Percentiles rank a stretch among this genome's conserved stretches.
Conservation (phyloP, 768 basidiomycete genomes). For the Lactarius vividus region DNA sequence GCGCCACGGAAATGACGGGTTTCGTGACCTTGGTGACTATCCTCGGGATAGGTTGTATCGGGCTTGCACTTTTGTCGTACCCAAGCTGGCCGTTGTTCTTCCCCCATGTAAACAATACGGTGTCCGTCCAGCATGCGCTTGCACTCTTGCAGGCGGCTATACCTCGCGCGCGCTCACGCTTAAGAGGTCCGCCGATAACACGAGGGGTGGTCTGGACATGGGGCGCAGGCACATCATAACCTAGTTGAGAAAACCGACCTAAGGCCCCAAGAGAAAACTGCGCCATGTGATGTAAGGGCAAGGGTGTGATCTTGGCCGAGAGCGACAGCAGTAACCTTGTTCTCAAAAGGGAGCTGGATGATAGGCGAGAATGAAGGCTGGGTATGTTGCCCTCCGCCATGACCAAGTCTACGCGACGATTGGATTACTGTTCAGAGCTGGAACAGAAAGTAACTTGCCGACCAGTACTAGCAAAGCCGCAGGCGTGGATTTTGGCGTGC, state of each 20-base stretch:
- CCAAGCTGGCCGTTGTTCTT: constrained; percentile 92
- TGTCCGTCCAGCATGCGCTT: constrained; percentile 83
- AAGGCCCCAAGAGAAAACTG: constrained; percentile 87
- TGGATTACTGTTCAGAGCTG: neutral
- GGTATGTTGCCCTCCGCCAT: constrained; percentile 57
- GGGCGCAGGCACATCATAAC: constrained; percentile 70
- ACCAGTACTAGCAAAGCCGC: constrained; percentile 88
- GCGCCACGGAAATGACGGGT: constrained; percentile 66
- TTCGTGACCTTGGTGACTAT: constrained; percentile 76
- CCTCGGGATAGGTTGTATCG: constrained; percentile 73
- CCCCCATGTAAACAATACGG: constrained; percentile 84
- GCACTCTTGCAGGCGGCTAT: constrained; percentile 85
- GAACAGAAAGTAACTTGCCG: constrained; percentile 46
- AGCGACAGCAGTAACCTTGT: constrained; percentile 64
- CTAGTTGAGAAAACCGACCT: constrained; percentile 90
- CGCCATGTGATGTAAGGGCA: constrained; percentile 73
- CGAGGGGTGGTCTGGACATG: constrained; percentile 70
- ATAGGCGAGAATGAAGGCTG: constrained; percentile 70
- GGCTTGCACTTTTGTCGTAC: constrained; percentile 71
- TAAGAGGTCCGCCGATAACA: constrained; percentile 69
- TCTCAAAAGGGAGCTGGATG: constrained; percentile 45
- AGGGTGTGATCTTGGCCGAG: constrained; percentile 95
- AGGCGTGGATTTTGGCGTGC: constrained; percentile 72
- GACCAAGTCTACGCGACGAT: constrained; percentile 55
- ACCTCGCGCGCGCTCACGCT: constrained; percentile 75